Evolutionary conservation across 2,329 filamentous ascomycete genomes (phyloP), one percentile per base, ranked within the genome.

Genomic region (Diaporthe batatas): DNA sequence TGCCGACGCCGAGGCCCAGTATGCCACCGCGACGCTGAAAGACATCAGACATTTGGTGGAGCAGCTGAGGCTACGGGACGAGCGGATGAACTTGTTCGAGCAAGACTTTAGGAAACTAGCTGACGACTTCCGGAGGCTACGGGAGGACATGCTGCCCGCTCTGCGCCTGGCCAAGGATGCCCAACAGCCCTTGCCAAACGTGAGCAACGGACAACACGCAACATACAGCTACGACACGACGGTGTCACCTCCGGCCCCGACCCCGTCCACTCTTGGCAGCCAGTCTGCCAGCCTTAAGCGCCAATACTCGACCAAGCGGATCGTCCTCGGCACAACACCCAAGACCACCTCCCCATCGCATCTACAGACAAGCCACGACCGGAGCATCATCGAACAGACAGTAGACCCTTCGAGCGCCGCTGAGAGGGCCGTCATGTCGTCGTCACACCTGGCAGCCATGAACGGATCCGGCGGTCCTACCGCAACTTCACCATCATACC

Each of bases 21-120:
- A 97, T 80, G 91, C 94, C 72, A 93, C 91, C 53, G 96, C 96
- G 6, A 98, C 95, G 0, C 91, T 98, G 77, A 96, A 98, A 79
- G 96, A 99, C 80, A 94, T 99, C 79, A 93, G 94, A 76, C 91
- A 95, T 69, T 89, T 99, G 25, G 96, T 98, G 75, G 93, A 96
- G 79, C 95, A 97, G 75, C 91, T 99, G 58, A 92, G 94, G 76
- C 86, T 97, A 75, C 93, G 96, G 77, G 96, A 99, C 81, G 94
- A 98, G 83, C 92, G 95, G 73, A 96, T 98, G 84, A 91, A 90
- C 76, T 86, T 93, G 55, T 89, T 96, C 34, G 96, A 98, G 82
- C 89, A 91, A 73, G 95, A 98, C 80, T 84, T 98, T 79, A 91
- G 93, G 75, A 91, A 93, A 74, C 89, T 98, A 78, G 92, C 92